These are phyloP conservation scores for Umbellularia californica DNA, from an alignment of 164 flowering plant genomes.

Conservation along the genomic window DNA sequence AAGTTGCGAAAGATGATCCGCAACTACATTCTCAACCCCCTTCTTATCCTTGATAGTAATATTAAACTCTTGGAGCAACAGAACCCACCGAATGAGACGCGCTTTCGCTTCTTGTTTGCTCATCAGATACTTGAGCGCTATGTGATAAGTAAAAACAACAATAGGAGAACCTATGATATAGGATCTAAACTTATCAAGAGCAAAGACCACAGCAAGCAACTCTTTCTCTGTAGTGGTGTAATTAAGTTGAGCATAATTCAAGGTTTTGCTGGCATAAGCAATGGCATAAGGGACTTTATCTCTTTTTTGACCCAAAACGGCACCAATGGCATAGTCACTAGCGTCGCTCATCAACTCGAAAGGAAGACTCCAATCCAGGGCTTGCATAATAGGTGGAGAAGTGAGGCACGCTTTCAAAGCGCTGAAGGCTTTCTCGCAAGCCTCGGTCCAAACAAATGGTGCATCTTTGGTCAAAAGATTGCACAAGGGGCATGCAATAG, in stretches of 20 bases:
- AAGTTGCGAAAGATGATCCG: too few relatives aligned
- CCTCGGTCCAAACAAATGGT: neutral
- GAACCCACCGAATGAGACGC: too few relatives aligned
- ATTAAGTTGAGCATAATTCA: neutral
- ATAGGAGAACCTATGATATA: neutral
- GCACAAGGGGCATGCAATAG: neutral
- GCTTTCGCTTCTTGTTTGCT: neutral
- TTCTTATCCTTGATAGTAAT: too few relatives aligned
- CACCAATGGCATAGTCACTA: neutral
- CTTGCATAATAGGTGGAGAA: neutral
- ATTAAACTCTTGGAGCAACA: too few relatives aligned
- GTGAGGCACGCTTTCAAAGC: neutral
- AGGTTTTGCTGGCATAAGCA: neutral
- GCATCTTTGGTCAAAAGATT: neutral
- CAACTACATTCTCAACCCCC: too few relatives aligned
- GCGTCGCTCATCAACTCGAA: neutral
- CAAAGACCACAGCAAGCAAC: neutral
- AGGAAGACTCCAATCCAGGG: neutral
- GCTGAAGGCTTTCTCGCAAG: neutral
- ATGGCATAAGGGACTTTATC: neutral
- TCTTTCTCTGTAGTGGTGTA: neutral
- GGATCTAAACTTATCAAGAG: neutral
- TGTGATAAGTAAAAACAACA: neutral
- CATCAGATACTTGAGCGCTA: neutral
- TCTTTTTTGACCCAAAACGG: neutral